Evolutionary conservation across 2,329 filamentous ascomycete genomes (phyloP).

Genomic region (Hypoxylon sp.): DNA sequence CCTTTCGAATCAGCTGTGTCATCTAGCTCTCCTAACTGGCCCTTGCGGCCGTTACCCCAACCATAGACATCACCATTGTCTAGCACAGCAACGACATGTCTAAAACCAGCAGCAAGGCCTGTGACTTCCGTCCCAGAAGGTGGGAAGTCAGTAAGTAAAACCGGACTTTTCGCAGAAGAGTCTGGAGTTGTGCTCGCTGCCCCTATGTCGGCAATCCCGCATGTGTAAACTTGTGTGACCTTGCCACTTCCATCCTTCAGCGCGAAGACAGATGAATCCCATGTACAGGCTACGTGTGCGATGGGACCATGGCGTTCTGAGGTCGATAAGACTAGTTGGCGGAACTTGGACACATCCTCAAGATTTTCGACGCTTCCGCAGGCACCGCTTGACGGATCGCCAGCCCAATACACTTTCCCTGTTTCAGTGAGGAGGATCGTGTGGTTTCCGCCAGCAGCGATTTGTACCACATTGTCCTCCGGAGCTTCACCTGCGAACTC

Average conservation of each 20-base stretch:
- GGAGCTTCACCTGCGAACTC: conserved; percentile 65
- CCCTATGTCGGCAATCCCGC: conserved; percentile 78
- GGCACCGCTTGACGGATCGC: conserved; percentile 69
- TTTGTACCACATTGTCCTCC: conserved; percentile 56
- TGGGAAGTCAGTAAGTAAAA: conserved; percentile 73
- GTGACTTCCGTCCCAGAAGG: conserved; percentile 70
- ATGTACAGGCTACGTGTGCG: conserved; percentile 77
- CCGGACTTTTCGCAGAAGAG: conserved; percentile 38
- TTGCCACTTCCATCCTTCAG: conserved; percentile 60
- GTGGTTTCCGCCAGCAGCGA: conserved; percentile 85
- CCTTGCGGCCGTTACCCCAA: conserved; percentile 90
- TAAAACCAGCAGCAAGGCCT: conserved; percentile 80
- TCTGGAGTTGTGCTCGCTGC: conserved; percentile 72
- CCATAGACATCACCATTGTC: conserved; percentile 84
- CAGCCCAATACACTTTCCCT: conserved; percentile 75
- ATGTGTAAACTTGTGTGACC: conserved; percentile 69
- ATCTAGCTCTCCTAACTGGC: conserved; percentile 77
- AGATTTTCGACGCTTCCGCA: conserved; percentile 62
- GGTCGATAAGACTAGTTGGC: conserved; percentile 56
- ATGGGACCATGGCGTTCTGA: conserved; percentile 50
- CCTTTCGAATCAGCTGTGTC: conserved; percentile 50
- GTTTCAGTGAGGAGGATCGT: conserved; percentile 77
- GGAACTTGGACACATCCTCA: conserved; percentile 57
- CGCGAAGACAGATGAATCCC: conserved; percentile 80
- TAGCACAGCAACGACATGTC: conserved; percentile 81